Conservation (phyloP, 345 rosid genomes). For the Hibiscus tridactylites region DNA sequence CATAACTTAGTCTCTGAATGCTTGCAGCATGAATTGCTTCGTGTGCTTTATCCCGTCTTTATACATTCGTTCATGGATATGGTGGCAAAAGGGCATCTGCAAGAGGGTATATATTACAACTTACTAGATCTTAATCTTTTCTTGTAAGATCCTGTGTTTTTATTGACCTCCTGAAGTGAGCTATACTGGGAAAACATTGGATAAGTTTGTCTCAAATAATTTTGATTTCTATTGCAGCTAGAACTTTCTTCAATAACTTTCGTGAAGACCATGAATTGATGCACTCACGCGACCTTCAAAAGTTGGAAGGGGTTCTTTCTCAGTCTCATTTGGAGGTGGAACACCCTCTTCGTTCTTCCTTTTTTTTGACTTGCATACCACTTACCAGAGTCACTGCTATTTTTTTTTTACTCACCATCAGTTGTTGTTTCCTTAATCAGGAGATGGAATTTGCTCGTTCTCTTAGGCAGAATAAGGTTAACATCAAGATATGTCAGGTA, state of each 20-base stretch:
- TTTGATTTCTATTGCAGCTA: slow-evolving; percentile 33
- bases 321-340: slow-evolving; percentile 91
- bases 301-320: slow-evolving; percentile 83
- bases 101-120: slow-evolving; percentile 48
- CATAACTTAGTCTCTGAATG: slow-evolving; percentile 9
- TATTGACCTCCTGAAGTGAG: background rate
- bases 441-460: slow-evolving; percentile 96
- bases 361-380: background rate
- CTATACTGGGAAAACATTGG: background rate
- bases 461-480: slow-evolving; percentile 80
- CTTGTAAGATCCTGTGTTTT: background rate
- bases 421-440: slow-evolving; percentile 27
- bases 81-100: slow-evolving; percentile 69
- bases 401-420: background rate
- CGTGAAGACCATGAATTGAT: slow-evolving; percentile 85
- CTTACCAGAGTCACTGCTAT: background rate
- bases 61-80: slow-evolving; percentile 92
- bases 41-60: slow-evolving; percentile 93
- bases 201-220: background rate
- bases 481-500: slow-evolving; percentile 91
- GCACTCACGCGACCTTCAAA: slow-evolving; percentile 86
- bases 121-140: background rate
- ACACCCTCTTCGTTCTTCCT: background rate
- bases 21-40: slow-evolving; percentile 86
- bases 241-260: slow-evolving; percentile 63